phyloP scores from a whole-genome alignment of 2,329 filamentous ascomycete genomes.

The Trichophyton benhamiae region DNA sequence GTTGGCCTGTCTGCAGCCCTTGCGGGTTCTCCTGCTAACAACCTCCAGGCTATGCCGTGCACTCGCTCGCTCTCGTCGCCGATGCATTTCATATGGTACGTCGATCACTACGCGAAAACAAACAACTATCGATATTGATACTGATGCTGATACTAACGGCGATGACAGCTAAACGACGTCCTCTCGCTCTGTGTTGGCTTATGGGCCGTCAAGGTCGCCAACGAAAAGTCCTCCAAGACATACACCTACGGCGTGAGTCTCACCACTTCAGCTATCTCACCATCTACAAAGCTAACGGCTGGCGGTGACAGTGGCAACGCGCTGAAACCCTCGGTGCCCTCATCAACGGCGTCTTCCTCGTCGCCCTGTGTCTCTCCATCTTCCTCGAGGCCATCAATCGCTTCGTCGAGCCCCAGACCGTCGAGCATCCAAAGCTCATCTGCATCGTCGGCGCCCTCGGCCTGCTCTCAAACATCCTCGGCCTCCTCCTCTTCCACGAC shows the following conservation, averaged over 20 bases:
- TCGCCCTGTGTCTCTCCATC: constrained; percentile 91
- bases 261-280: too few species aligned
- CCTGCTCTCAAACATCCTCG: constrained; percentile 75
- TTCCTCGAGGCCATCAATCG: constrained; percentile 88
- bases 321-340: constrained; percentile 93
- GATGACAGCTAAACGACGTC: constrained; percentile 78
- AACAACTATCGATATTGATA: too few species aligned
- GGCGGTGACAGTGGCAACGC: constrained; percentile 63
- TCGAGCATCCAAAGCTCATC: constrained; percentile 73
- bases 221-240: constrained; percentile 67
- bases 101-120: not conserved
- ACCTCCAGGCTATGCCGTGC: constrained; percentile 58
- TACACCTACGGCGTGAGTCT: constrained; percentile 85
- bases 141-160: too few species aligned
- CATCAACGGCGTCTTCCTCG: constrained; percentile 94
- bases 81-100: constrained; percentile 96
- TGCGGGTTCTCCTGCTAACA: not conserved
- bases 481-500: constrained; percentile 82
- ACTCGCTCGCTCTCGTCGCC: constrained; percentile 84
- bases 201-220: constrained; percentile 87
- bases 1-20: constrained; percentile 13
- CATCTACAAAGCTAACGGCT: constrained; percentile 20
- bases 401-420: constrained; percentile 80
- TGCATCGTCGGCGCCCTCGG: constrained; percentile 80
- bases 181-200: constrained; percentile 83